Percentiles rank a stretch among this genome's conserved stretches.
phyloP scores from a whole-genome alignment of 805 yeast genomes.

The Lipomyces sp. region DNA sequence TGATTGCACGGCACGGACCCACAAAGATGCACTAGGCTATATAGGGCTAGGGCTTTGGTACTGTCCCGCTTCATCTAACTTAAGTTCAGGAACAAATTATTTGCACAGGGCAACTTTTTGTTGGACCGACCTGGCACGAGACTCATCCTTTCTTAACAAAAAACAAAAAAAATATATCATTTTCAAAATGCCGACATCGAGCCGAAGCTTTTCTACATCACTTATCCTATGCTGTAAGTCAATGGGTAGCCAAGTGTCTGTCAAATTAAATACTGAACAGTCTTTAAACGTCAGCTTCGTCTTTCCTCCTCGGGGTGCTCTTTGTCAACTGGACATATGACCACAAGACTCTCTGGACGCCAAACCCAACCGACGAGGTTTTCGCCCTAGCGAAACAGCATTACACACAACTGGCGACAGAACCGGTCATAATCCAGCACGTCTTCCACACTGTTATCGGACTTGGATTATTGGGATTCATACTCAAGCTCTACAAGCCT shows the following conservation, averaged over 20 bases:
- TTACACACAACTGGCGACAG: constrained; percentile 71
- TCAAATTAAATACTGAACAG: background rate
- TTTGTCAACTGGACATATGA: constrained; percentile 85
- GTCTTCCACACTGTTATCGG: constrained; percentile 64
- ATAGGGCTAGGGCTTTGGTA: too few relatives aligned
- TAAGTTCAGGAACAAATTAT: background rate
- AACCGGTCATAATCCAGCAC: constrained; percentile 64
- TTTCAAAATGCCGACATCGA: constrained; percentile 31
- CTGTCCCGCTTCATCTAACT: too few relatives aligned
- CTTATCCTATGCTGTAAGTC: constrained; percentile 32
- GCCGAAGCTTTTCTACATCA: constrained; percentile 32
- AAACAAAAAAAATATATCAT: background rate
- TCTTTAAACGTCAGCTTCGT: constrained; percentile 51
- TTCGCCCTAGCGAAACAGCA: constrained; percentile 70
- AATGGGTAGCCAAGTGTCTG: background rate
- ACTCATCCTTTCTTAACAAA: background rate
- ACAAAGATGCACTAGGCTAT: too few relatives aligned
- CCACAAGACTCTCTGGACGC: constrained; percentile 69
- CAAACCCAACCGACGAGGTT: constrained; percentile 55
- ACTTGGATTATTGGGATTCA: constrained; percentile 72
- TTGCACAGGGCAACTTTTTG: background rate
- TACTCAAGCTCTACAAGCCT: constrained; percentile 86
- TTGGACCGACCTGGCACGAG: too few relatives aligned
- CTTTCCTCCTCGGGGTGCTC: constrained; percentile 80
- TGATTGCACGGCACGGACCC: too few relatives aligned